A percentile compares a stretch with the other conserved stretches of the same genome.
Evolutionary conservation across 495 filamentous ascomycete genomes (phyloP).

Genomic region (Hypoxylon subgilvum): DNA sequence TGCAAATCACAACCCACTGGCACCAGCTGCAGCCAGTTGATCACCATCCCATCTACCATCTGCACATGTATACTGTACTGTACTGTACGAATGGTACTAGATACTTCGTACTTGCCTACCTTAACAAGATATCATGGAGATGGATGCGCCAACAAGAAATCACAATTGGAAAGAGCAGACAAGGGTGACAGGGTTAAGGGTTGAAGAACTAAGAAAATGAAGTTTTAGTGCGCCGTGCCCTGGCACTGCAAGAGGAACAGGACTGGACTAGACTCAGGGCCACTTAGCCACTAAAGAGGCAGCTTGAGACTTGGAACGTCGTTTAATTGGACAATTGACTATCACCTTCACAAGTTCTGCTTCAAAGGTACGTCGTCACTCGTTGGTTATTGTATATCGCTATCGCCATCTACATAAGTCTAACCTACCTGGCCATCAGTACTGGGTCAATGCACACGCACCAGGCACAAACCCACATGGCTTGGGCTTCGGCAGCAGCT

Average conservation of each 20-base stretch:
- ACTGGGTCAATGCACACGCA: slow-evolving; percentile 17
- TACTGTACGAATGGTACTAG: not conserved
- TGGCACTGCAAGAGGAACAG: slow-evolving; percentile 13
- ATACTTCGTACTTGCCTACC: not conserved
- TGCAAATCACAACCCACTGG: too few relatives aligned
- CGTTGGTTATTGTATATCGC: too few relatives aligned
- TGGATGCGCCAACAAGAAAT: slow-evolving; percentile 3
- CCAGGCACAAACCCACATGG: slow-evolving; percentile 17
- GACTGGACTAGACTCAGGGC: slow-evolving; percentile 16
- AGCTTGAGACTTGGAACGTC: slow-evolving; percentile 16
- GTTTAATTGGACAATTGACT: slow-evolving; percentile 31
- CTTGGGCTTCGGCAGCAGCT: too few relatives aligned
- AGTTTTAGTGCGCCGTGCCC: slow-evolving; percentile 21
- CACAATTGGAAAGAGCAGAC: not conserved
- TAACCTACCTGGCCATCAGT: too few relatives aligned
- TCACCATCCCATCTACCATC: too few relatives aligned
- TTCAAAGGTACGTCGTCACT: too few relatives aligned
- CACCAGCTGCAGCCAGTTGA: too few relatives aligned
- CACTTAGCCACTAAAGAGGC: slow-evolving; percentile 22
- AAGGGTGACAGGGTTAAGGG: not conserved
- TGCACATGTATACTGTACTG: not conserved
- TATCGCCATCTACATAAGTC: not conserved
- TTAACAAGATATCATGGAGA: not conserved
- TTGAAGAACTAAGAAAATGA: slow-evolving; percentile 8
- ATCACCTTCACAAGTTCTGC: too few relatives aligned